Percentiles rank a stretch among this genome's conserved stretches.
These are phyloP conservation scores for Azolla pinnata DNA, from an alignment of 75 land plant genomes.

Conservation along the genomic window DNA sequence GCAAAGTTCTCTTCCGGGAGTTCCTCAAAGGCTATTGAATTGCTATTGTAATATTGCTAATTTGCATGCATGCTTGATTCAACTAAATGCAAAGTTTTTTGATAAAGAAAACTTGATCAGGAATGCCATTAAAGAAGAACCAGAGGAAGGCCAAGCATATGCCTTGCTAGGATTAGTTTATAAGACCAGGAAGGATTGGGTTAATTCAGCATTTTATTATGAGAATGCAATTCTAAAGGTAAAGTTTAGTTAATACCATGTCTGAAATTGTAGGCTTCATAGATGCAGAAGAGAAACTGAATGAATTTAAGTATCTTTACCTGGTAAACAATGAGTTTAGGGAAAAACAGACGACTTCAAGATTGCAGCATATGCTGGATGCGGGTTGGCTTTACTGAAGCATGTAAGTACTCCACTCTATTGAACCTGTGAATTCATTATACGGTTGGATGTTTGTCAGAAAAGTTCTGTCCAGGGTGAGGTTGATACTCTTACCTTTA, in stretches of 20 bases:
- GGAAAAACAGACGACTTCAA: slow-evolving; percentile 2
- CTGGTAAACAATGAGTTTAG: neutral
- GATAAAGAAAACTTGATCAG: neutral
- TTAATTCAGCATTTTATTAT: slow-evolving; percentile 1
- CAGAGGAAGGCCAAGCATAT: slow-evolving; percentile 3
- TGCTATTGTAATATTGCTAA: neutral
- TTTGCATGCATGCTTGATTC: too few relatives aligned
- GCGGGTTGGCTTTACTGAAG: slow-evolving; percentile 6
- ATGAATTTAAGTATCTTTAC: neutral
- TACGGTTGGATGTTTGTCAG: too few relatives aligned
- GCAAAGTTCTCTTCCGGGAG: neutral
- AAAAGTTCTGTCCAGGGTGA: too few relatives aligned
- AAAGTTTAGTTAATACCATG: neutral
- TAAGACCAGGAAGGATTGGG: neutral
- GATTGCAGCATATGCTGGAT: slow-evolving; percentile 5
- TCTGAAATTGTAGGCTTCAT: neutral
- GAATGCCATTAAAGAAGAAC: slow-evolving; percentile 9
- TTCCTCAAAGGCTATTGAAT: neutral
- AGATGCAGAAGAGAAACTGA: neutral
- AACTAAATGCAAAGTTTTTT: too few relatives aligned
- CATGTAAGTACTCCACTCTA: too few relatives aligned
- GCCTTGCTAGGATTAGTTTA: slow-evolving; percentile 5
- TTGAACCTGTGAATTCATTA: too few relatives aligned
- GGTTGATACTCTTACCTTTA: too few relatives aligned
- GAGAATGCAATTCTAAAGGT: slow-evolving; percentile 2